Evolutionary conservation across 192 early-diverging fungal genomes (phyloP).

Genomic region (Coemansia sp.): DNA sequence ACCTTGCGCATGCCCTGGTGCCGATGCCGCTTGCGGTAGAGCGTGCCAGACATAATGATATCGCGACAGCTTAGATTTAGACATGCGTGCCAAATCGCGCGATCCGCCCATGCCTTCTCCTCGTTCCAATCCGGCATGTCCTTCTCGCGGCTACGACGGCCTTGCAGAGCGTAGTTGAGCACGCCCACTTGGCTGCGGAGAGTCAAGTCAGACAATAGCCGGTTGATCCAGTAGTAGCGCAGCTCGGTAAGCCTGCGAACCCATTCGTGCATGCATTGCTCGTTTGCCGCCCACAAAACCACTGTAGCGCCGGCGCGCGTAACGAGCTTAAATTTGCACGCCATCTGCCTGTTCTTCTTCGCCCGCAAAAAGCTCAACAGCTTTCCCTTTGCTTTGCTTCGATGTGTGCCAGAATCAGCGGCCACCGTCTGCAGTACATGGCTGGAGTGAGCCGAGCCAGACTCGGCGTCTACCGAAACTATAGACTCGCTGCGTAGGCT

Average conservation of each 20-base stretch:
- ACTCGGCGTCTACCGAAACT: conserved; percentile 9
- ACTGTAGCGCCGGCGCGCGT: conserved; percentile 33
- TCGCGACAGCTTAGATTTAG: conserved; percentile 47
- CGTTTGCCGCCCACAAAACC: conserved; percentile 39
- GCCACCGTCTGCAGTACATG: not conserved
- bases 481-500: not conserved
- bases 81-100: conserved; percentile 49
- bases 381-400: conserved; percentile 13
- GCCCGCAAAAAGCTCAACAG: conserved; percentile 27
- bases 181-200: conserved; percentile 33
- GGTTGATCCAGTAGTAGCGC: conserved; percentile 45
- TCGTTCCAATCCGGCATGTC: conserved; percentile 36
- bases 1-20: conserved; percentile 49
- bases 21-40: conserved; percentile 51
- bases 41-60: conserved; percentile 41
- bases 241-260: conserved; percentile 36
- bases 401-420: not conserved
- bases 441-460: not conserved
- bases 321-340: conserved; percentile 37
- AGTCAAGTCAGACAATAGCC: conserved; percentile 31
- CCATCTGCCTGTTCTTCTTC: conserved; percentile 19
- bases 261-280: conserved; percentile 47
- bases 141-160: conserved; percentile 23
- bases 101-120: conserved; percentile 44
- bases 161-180: conserved; percentile 41